Evolutionary conservation across 1,284 basidiomycete genomes (phyloP), one percentile per base, ranked within the genome.

Genomic region (Bjerkandera adusta): DNA sequence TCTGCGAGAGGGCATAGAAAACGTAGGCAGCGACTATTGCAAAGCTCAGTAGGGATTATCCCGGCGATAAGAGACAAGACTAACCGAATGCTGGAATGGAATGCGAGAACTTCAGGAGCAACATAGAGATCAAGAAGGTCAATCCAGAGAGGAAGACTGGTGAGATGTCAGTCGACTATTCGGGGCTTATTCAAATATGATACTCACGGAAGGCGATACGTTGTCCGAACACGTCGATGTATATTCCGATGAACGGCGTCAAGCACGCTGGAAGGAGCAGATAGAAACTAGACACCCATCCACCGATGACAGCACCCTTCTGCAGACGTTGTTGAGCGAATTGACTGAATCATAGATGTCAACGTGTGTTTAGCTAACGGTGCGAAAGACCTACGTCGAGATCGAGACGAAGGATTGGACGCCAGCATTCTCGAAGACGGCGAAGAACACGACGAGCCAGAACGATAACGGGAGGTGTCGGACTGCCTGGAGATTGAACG

Each of bases 211-310:
- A 68, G 22, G 65, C 60, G 21, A 73, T 65, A 26, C 71, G 66
- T 46, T 71, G 66, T 4, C 71, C 71, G 46, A 63, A 69, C 5
- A 65, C 53, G 57, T 73, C 71, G 45, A 73, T 69, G 52, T 69
- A 70, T 45, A 72, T 64, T 13, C 71, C 70, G 39, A 72, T 48
- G 59, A 73, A 70, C 20, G 71, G 71, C 1, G 70, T 72, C 51
- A 72, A 53, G 45, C 67, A 67, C 6, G 68, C 67, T 1, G 71
- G 71, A 3, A 73, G 64, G 27, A 73, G 60, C 32, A 73, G 58
- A 57, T 72, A 73, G 58, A 73, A 69, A 52, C 69, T 72, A 4
- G 71, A 71, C n/a, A 72, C 71, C 71, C 71, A 73, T 48, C 71
- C 71, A 13, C 69, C 70, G 33, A 73, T 65, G 43, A 73, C 68